Base-by-base conservation (phyloP, 2,329 filamentous ascomycete genomes). In the Neoascochyta sp. region DNA sequence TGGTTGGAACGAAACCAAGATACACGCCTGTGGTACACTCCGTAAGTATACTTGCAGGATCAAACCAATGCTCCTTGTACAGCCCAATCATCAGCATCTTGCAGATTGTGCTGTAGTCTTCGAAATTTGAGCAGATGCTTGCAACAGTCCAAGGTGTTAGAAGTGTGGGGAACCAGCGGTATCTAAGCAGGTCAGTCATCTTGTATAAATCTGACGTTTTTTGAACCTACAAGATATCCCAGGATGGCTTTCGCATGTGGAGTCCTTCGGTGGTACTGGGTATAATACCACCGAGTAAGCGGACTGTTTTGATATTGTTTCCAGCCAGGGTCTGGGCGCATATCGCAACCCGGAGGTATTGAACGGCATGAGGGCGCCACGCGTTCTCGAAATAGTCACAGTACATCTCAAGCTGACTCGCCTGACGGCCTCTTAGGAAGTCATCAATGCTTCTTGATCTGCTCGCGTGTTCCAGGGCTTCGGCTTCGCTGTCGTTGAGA, bases 211-310 rank as follows among this genome's bases (percentile, higher is more conserved):
- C n/a, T 9, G 3, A 32, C n/a, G n/a, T n/a, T n/a, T n/a, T n/a
- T n/a, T n/a, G n/a, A n/a, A n/a, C 47, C 24, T 37, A 56, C 47
- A 56, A 36, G 9, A 58, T 54, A n/a, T 55, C 51, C 51, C 54
- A 58, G 16, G 46, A 54, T 1, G 46, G 41, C 12, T 56, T 56
- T 0, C 37, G 49, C 54, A 56, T 56, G 6, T 27, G 30, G 0
- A 57, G 21, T 0, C 46, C 46, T 17, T 50, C 50, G 1, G 34
- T 50, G 0, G 45, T 55, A 17, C 46, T 54, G 7, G 52, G 52
- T 11, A 57, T 47, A 1, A 33, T 40, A 0, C 52, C 50, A 7
- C 52, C 54, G 7, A 57, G 36, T 2, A 56, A 24, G 3, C 29
- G 37, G 4, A 54, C 42, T 0, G 41, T 47, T n/a, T 53, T 56